Conservation (phyloP, 495 filamentous ascomycete genomes). For the Letharia lupina region DNA sequence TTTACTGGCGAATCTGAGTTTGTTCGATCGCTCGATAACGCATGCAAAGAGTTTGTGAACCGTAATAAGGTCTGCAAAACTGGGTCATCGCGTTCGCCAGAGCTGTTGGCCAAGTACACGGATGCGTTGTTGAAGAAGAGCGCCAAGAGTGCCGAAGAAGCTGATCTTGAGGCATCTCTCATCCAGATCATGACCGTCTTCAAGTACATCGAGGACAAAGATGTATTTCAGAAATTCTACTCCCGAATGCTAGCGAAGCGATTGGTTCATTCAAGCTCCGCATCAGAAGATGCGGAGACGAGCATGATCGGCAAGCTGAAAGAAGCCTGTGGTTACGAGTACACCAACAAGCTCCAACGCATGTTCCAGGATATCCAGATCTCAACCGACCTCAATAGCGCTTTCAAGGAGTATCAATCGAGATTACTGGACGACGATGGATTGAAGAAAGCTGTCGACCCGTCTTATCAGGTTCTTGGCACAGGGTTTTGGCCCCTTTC, state of each 20-base stretch:
- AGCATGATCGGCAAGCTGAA: conserved; percentile 99
- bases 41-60: conserved; percentile 96
- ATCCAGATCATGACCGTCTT: conserved; percentile 99
- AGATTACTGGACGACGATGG: conserved; percentile 55
- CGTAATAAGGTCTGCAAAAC: conserved; percentile 90
- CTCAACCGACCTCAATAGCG: conserved; percentile 88
- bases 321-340: conserved; percentile 97
- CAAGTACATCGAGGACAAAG: conserved; percentile 99
- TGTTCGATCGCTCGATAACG: conserved; percentile 91
- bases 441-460: conserved; percentile 55
- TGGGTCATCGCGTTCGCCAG: conserved; percentile 84
- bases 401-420: conserved; percentile 65
- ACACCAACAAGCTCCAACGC: conserved; percentile 97
- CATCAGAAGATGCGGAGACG: conserved; percentile 93
- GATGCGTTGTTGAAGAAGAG: conserved; percentile 90
- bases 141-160: conserved; percentile 81
- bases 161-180: conserved; percentile 81
- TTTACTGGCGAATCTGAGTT: conserved; percentile 97
- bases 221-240: conserved; percentile 99
- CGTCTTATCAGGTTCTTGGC: conserved; percentile 79
- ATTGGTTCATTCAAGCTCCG: conserved; percentile 86
- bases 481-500: conserved; percentile 96
- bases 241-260: conserved; percentile 93
- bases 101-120: conserved; percentile 92
- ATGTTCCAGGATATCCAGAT: conserved; percentile 99